Evolutionary conservation across 2,329 filamentous ascomycete species (phyloP), one percentile per base, ranked within the genome.

Genomic region (Penicillium sp.): DNA sequence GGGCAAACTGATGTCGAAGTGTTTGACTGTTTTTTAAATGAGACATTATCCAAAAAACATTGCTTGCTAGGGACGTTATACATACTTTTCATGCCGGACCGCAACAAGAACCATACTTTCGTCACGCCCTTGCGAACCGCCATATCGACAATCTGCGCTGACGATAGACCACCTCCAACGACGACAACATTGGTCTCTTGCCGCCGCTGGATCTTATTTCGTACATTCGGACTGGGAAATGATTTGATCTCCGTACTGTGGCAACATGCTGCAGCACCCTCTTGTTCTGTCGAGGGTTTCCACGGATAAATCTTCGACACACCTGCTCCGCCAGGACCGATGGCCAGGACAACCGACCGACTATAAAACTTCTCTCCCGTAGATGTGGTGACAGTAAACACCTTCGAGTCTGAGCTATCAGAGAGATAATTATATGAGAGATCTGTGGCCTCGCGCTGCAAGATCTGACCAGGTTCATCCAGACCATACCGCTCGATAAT

Each of bases 101-200:
- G 81, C 82, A 92, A 86, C 27, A 93, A 68, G 50, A 89, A 83
- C 78, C 82, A 89, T 0, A 92, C 86, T 60, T 85, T 88, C 0
- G 77, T 81, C 0, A 90, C 85, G 0, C 88, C 87, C 25, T 80
- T 79, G 9, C 82, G 81, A 56, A 92, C 75, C 1, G 84, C 84
- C 46, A 88, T 78, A 66, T 91, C 87, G 0, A 85, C 80, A 19
- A 92, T 78, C 69, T 93, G 90, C 0, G 89, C 88, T 23, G 88
- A 89, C 0, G 90, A 92, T 4, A 93, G 75, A 0, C 90, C 90
- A 1, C 90, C 90, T 2, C 89, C 89, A 5, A 93, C 80, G 9
- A 93, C 81, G 8, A 92, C 78, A 8, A 92, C 72, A 59, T 87
- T 86, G 0, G 87, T 90, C n/a, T 71, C 60, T 55, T 72, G 67